Evolutionary conservation across 2,329 filamentous ascomycete genomes (phyloP).

Genomic region (Aspergillus unguis): DNA sequence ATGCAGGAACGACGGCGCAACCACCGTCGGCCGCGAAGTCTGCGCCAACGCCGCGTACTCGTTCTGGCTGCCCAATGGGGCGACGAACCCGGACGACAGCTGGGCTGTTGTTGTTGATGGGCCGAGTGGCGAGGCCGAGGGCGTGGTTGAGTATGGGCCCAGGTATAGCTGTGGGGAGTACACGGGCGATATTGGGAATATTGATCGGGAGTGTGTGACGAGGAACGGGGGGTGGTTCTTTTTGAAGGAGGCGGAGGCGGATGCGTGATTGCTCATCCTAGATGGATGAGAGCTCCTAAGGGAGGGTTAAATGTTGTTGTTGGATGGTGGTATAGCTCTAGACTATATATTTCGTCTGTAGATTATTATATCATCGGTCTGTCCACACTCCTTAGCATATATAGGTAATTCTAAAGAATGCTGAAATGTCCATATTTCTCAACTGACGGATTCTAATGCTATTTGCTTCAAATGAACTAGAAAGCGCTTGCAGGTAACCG

Average conservation of each 20-base stretch:
- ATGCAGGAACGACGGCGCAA: constrained; percentile 1
- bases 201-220: constrained; percentile 1
- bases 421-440: too few relatives aligned
- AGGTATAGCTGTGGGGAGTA: constrained; percentile 3
- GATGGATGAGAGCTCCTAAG: background rate
- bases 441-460: too few relatives aligned
- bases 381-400: too few relatives aligned
- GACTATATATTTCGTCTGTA: too few relatives aligned
- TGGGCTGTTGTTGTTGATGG: constrained; percentile 4
- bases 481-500: too few relatives aligned
- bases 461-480: too few relatives aligned
- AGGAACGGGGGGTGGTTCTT: constrained; percentile 4
- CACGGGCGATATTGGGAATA: background rate
- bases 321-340: too few relatives aligned
- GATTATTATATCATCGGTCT: too few relatives aligned
- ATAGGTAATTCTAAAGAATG: too few relatives aligned
- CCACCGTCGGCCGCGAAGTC: constrained; percentile 2
- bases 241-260: background rate
- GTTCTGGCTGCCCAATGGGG: constrained; percentile 6
- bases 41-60: constrained; percentile 2
- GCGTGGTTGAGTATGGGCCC: background rate
- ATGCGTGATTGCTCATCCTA: too few relatives aligned
- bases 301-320: background rate
- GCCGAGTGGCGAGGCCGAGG: constrained; percentile 1
- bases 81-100: background rate